A percentile compares a stretch with the other conserved stretches of the same genome.
Conservation (phyloP, 2,329 filamentous ascomycete species). For the Aureobasidium melanogenum region DNA sequence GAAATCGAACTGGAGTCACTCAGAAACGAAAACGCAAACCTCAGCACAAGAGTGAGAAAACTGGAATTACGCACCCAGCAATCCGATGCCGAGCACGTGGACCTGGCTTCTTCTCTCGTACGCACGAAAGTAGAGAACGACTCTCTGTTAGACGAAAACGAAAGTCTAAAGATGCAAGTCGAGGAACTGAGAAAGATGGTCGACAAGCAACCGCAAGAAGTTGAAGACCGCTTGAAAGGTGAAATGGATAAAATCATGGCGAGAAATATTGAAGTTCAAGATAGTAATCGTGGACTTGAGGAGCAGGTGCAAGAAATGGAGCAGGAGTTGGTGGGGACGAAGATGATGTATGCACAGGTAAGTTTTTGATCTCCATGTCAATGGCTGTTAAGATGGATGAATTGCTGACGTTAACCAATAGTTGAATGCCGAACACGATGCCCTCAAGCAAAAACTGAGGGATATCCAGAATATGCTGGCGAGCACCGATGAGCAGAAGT, state of each 20-base stretch:
- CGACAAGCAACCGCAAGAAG: conserved; percentile 78
- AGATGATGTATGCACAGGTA: conserved; percentile 94
- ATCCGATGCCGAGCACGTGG: conserved; percentile 82
- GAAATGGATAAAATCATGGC: conserved; percentile 92
- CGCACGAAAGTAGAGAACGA: conserved; percentile 91
- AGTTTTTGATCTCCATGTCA: conserved; percentile 32
- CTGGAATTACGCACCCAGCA: conserved; percentile 83
- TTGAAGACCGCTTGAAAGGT: conserved; percentile 69
- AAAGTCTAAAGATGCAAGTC: conserved; percentile 76
- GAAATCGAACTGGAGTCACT: conserved; percentile 73
- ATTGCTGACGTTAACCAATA: conserved; percentile 17
- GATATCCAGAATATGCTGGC: conserved; percentile 37
- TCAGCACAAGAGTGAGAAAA: conserved; percentile 68
- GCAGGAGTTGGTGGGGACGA: conserved; percentile 81
- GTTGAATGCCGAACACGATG: conserved; percentile 41
- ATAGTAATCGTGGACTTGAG: conserved; percentile 81
- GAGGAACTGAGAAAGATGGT: conserved; percentile 78
- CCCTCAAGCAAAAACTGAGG: conserved; percentile 40
- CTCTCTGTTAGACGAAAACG: conserved; percentile 79
- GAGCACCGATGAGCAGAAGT: neutral
- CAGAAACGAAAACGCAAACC: conserved; percentile 54
- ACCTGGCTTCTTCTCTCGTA: conserved; percentile 83
- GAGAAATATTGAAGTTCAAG: conserved; percentile 85
- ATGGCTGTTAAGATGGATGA: neutral
- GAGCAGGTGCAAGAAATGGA: conserved; percentile 89